phyloP scores from a whole-genome alignment of 1,284 basidiomycete species.

The Afroboletus lepidellus region DNA sequence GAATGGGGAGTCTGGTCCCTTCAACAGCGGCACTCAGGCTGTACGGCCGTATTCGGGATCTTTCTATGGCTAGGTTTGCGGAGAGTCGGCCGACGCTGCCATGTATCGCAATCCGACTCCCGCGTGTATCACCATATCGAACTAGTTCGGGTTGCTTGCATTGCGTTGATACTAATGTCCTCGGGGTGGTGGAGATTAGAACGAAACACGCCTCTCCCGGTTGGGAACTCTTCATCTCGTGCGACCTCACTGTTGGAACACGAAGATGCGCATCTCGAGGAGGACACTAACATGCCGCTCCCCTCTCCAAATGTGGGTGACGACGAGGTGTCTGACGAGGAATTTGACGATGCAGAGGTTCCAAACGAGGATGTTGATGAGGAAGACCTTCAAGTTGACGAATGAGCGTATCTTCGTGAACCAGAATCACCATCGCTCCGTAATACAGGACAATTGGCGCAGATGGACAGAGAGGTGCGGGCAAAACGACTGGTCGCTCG shows the following conservation, averaged over 20 bases:
- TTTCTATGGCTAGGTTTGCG: not conserved
- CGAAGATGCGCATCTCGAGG: not conserved
- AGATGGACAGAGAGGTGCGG: too few species aligned
- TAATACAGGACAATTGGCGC: too few species aligned
- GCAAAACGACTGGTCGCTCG: too few species aligned
- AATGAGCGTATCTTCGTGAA: too few species aligned
- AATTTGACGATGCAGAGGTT: too few species aligned
- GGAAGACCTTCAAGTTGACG: too few species aligned
- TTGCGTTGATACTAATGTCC: not conserved
- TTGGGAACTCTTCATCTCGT: not conserved
- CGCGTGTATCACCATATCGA: not conserved
- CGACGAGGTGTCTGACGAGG: not conserved
- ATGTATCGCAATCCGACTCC: not conserved
- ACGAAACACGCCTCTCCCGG: not conserved
- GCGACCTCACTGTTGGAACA: not conserved
- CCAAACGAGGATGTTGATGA: too few species aligned
- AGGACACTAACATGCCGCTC: not conserved
- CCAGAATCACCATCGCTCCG: too few species aligned
- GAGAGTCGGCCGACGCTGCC: not conserved
- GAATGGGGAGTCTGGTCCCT: too few species aligned
- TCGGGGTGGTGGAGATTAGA: not conserved
- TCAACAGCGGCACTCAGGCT: not conserved
- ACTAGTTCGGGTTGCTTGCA: not conserved
- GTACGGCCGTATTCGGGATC: not conserved
- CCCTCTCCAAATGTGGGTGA: not conserved